Conservation (phyloP, 352 stramenopile species). For the Globisporangium cylindrosporum region DNA sequence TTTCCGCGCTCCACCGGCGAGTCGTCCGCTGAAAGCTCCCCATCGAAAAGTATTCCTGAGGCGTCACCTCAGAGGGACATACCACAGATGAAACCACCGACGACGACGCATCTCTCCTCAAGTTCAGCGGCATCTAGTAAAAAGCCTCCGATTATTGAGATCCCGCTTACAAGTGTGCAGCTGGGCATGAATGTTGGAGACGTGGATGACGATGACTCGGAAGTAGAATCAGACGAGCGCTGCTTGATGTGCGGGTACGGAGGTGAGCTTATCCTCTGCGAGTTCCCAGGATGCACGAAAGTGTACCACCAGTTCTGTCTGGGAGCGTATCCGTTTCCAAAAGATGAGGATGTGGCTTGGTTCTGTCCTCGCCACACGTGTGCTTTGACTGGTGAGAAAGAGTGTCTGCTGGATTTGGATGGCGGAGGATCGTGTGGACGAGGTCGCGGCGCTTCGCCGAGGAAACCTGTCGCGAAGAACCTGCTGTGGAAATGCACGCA, state of each 20-base stretch:
- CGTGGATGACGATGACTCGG: conserved; percentile 32
- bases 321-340: conserved; percentile 71
- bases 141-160: conserved; percentile 41
- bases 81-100: conserved; percentile 5
- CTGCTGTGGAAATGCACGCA: conserved; percentile 80
- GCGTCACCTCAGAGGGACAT: conserved; percentile 33
- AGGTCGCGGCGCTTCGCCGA: conserved; percentile 32
- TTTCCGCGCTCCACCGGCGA: conserved; percentile 26
- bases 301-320: conserved; percentile 89
- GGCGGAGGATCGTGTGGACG: conserved; percentile 20
- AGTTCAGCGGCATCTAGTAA: conserved; percentile 15
- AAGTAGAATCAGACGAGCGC: conserved; percentile 68
- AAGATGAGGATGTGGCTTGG: conserved; percentile 80
- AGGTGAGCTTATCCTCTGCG: conserved; percentile 80
- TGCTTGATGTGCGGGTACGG: conserved; percentile 80
- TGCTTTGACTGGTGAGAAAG: conserved; percentile 53
- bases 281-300: conserved; percentile 79
- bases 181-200: conserved; percentile 28
- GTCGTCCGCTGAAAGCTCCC: conserved; percentile 44
- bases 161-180: conserved; percentile 27
- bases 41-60: conserved; percentile 26
- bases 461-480: conserved; percentile 51
- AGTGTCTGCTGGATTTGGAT: conserved; percentile 45
- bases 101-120: background rate
- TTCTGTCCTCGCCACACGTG: conserved; percentile 79